phyloP scores from a whole-genome alignment of 2,329 filamentous ascomycete genomes.

The Zymoseptoria brevis region DNA sequence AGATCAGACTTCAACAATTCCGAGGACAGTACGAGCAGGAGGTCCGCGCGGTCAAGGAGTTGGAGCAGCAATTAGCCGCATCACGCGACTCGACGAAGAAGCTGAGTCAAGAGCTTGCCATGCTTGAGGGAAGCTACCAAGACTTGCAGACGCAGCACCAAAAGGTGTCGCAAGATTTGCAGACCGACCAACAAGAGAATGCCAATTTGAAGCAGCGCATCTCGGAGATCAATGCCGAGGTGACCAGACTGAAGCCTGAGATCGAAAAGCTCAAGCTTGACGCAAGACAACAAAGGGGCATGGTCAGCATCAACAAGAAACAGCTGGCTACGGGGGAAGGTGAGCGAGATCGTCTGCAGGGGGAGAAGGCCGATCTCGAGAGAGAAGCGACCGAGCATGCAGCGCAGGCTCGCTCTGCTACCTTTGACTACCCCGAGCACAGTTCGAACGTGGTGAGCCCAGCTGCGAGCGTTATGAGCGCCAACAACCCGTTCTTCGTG shows the following conservation, averaged over 20 bases:
- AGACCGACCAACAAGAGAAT: slow-evolving; percentile 86
- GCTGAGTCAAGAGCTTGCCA: slow-evolving; percentile 72
- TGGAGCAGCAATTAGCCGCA: slow-evolving; percentile 73
- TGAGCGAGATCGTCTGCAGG: slow-evolving; percentile 79
- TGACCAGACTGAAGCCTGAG: slow-evolving; percentile 75
- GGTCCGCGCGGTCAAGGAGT: slow-evolving; percentile 70
- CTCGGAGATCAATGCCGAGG: slow-evolving; percentile 69
- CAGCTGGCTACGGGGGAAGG: slow-evolving; percentile 82
- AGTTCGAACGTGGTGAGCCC: slow-evolving; percentile 18
- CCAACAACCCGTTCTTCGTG: slow-evolving; percentile 93
- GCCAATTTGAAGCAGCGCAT: slow-evolving; percentile 79
- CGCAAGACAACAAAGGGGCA: slow-evolving; percentile 87
- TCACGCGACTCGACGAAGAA: slow-evolving; percentile 77
- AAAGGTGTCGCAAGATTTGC: slow-evolving; percentile 63
- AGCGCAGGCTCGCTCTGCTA: slow-evolving; percentile 12
- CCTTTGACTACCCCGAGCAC: slow-evolving; percentile 8
- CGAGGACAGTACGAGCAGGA: slow-evolving; percentile 88
- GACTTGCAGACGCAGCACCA: slow-evolving; percentile 78
- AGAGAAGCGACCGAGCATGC: slow-evolving; percentile 29
- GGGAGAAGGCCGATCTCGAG: slow-evolving; percentile 68
- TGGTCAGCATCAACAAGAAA: slow-evolving; percentile 98
- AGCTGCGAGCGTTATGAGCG: slow-evolving; percentile 31
- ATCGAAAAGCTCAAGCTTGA: slow-evolving; percentile 90
- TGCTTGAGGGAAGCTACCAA: slow-evolving; percentile 70
- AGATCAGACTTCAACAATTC: slow-evolving; percentile 77